Conservation (phyloP, 2,329 filamentous ascomycete genomes). For the Fusarium torulosum region DNA sequence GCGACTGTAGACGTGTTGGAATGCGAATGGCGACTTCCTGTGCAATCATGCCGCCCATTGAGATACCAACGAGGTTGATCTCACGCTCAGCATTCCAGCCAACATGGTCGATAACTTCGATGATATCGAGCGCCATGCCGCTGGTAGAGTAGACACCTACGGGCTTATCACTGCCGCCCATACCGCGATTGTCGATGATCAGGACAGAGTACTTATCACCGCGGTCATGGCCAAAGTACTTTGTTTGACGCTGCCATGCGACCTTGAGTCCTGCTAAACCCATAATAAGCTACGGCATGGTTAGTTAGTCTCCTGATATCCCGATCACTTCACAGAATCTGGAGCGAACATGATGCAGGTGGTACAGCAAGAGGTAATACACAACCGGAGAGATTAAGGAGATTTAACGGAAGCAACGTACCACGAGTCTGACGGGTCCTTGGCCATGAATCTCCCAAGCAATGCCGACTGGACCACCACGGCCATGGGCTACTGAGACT, state of each 20-base stretch:
- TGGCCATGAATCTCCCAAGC: conserved; percentile 84
- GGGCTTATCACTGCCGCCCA: conserved; percentile 84
- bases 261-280: conserved; percentile 77
- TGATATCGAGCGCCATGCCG: conserved; percentile 83
- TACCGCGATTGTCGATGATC: conserved; percentile 86
- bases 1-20: conserved; percentile 65
- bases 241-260: conserved; percentile 86
- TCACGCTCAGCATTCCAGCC: conserved; percentile 70
- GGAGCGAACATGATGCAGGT: background rate
- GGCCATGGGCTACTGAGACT: conserved; percentile 72
- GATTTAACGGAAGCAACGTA: conserved; percentile 60
- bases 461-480: conserved; percentile 82
- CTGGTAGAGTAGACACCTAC: conserved; percentile 82
- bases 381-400: conserved; percentile 20
- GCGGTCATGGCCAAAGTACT: conserved; percentile 81
- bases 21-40: conserved; percentile 78
- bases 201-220: conserved; percentile 78
- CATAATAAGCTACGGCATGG: conserved; percentile 75
- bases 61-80: conserved; percentile 80
- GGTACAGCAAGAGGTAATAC: conserved; percentile 1
- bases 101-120: conserved; percentile 77
- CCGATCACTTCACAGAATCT: background rate
- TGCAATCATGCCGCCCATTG: conserved; percentile 92
- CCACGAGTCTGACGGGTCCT: conserved; percentile 78
- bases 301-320: background rate